Base-by-base conservation (phyloP, 164 flowering plant species). In the Paratinospora sagittata region DNA sequence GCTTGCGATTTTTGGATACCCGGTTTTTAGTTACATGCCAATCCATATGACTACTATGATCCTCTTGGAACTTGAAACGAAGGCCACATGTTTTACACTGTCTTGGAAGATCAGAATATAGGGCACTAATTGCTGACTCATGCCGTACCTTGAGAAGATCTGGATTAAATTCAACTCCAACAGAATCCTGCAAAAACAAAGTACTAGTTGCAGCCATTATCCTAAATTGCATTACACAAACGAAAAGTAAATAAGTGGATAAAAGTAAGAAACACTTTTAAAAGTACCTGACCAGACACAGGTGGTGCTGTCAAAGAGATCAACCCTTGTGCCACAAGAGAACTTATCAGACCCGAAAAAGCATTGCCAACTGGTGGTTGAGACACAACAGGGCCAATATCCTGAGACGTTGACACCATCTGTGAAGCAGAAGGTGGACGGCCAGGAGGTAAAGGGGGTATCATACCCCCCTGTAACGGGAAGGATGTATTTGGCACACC, bases 1-100 rank as follows among this genome's bases (percentile, higher is more conserved):
- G 93, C 80, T 91, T 93, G 23, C 90, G 90, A 72, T 80, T 89
- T 75, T 83, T 92, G 11, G 92, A 85, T 72, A 83, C 80, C 23
- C 99, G 88, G 70, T 95, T 95, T 78, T 82, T 93, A 17, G 92
- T 91, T 60, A 92, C 98, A 82, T 96, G 99, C 99, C 99, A 96
- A 80, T 96, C 98, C 98, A 96, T 96, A 72, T 96, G 99, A 74
- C 75, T 84, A 47, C 97, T 86, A 76, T 92, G 99, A 79, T 89
- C 93, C 57, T 96, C 98, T 83, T 96, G 95, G 74, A 73, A 72
- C 77, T 85, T 90, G 68, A 96, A 92, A 13, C 99, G 88, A 63
- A 87, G 84, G 33, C 98, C 98, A 79, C 99, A 93, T 27, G 96
- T 88, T 14, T 84, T 91, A 80, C 99, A 96, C 71, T 92, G 98